Evolutionary conservation across 192 early-diverging fungal genomes (phyloP), one percentile per base, ranked within the genome.

Genomic region (Entomortierella parvispora): DNA sequence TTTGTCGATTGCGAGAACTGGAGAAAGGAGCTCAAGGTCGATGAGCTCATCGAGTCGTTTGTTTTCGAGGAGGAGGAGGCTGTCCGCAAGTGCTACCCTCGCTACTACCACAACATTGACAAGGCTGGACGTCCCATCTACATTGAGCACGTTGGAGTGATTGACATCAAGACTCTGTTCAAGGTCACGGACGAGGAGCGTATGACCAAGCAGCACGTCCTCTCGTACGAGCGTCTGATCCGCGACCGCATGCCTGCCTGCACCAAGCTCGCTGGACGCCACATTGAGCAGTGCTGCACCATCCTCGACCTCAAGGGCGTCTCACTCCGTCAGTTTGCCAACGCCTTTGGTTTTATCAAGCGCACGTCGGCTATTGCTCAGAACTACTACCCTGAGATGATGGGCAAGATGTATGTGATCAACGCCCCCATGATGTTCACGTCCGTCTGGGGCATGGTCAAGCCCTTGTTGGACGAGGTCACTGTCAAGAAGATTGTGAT

Each of bases 361-460:
- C 80, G 85, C 54, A 85, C 91, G 3, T 88, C 89, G 14, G 68
- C 83, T 26, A 90, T 93, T 81, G 90, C 90, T 9, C 90, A 92
- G 64, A 87, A 93, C 80, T 92, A 93, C 82, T 93, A 93, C 75
- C 92, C 92, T 9, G 92, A 93, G 71, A 91, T 86, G 80, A 84
- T 93, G 72, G 92, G 92, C 62, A 90, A 91, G 80, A 92, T 93
- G 89, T 92, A 84, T 65, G 89, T 93, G 62, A 91, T 93, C 79
- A 93, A 93, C 69, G 89, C 91, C 10, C 92, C 92, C 20, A 89
- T 88, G 84, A 82, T 93, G 37, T 93, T 93, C 70, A 80, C 83
- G 29, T 84, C 83, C 31, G 81, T 81, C 44, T 86, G 85, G 85
- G 64, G 58, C 34, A 71, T 86, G 66, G 77, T 86, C 43, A 86